A percentile compares a stretch with the other conserved stretches of the same genome.
phyloP scores from a whole-genome alignment of 768 basidiomycete genomes.

The Kwoniella sp. region DNA sequence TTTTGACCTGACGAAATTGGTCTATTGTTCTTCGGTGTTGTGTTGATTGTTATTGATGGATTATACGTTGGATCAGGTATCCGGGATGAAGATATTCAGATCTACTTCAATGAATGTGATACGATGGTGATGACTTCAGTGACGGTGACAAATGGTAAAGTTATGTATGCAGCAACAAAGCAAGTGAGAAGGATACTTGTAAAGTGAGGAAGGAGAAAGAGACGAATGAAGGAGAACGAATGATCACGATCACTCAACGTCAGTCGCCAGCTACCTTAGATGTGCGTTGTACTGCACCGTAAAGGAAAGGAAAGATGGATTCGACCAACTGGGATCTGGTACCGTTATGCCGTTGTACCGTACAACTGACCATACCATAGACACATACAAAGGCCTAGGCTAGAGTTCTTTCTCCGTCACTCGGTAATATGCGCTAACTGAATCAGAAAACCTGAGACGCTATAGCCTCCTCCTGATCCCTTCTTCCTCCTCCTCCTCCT shows the following conservation, averaged over 20 bases:
- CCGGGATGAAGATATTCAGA: too few relatives aligned
- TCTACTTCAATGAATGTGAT: too few relatives aligned
- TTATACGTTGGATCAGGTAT: too few relatives aligned
- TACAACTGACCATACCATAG: background rate
- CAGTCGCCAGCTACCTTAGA: background rate
- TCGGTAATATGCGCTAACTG: background rate
- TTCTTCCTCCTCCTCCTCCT: background rate
- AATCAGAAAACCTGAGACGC: background rate
- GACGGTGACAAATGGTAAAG: too few relatives aligned
- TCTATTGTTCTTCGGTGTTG: background rate
- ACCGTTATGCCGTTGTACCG: background rate
- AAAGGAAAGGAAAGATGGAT: too few relatives aligned
- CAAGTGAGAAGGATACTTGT: too few relatives aligned
- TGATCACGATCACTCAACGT: background rate
- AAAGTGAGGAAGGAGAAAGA: background rate
- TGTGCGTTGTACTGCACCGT: background rate
- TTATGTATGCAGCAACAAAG: too few relatives aligned
- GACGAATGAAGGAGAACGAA: background rate
- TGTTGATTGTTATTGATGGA: background rate
- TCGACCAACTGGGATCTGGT: background rate
- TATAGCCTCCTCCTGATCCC: background rate
- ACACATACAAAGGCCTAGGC: too few relatives aligned
- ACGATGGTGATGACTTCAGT: too few relatives aligned
- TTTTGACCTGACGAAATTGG: background rate
- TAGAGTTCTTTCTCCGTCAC: background rate